Evolutionary conservation across 768 basidiomycete species (phyloP), one percentile per base, ranked within the genome.

Genomic region (Candolleomyces efflorescens): DNA sequence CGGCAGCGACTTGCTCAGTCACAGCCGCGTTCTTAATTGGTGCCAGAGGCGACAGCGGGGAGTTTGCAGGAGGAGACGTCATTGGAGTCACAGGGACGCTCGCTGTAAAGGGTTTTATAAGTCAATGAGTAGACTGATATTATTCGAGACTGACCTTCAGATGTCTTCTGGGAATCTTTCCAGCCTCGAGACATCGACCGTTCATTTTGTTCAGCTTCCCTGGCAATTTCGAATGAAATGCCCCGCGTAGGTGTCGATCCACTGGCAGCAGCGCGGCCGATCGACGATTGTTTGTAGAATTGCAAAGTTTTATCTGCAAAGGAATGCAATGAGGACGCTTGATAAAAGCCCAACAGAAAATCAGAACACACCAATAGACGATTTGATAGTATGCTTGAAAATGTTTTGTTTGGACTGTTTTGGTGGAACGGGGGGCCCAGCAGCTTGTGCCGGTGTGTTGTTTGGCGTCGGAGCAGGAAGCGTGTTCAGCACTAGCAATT

Each of bases 361-460:
- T 20, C 20, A 48, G 22, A n/a, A 70, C 78, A 37, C 62, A 89
- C 90, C 89, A 59, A 92, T 84, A 0, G 90, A 92, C 59, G 80
- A 76, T 68, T 82, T 88, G 62, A 92, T 77, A 58, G 82, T 84
- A 62, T 90, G 89, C 69, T 80, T 89, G 61, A 91, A 74, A 27
- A 78, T 75, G 36, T 65, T 73, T 41, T 72, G 65, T 47, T 67
- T 66, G 17, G 68, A 69, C 23, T 68, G 69, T 55, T 73, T 73
- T 20, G 62, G n/a, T 22, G 58, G 32, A 10, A 37, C 41, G 26
- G 32, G 32, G 32, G 32, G 32, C 11, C 59, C 60, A 18, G 63
- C 64, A 6, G 57, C 47, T 20, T 67, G 60, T 39, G 61, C 43
- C 23, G 63, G 60, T 32, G 65, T 68, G 55, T 68, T 66, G 15